Base-by-base conservation (phyloP, 2,329 filamentous ascomycete species). In the Chaetomiaceae sp. region DNA sequence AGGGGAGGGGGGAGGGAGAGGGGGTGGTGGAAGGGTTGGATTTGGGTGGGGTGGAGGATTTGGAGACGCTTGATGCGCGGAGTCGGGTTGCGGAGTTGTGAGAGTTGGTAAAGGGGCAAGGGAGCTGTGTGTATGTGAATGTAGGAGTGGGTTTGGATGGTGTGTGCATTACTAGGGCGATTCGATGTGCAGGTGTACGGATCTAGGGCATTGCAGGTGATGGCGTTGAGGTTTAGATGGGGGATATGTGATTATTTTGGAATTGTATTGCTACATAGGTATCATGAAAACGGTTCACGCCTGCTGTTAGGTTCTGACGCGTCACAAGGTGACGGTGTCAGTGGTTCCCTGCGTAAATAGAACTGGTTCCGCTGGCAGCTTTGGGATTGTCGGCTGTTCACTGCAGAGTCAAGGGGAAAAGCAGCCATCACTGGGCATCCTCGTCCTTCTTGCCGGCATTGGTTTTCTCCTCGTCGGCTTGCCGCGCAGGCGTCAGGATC, bases 401-500 rank as follows among this genome's bases (percentile, higher is more conserved):
- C n/a, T n/a, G n/a, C n/a, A n/a, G n/a, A n/a, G n/a, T n/a, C n/a
- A n/a, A n/a, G n/a, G 20, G 35, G 24, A 14, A 37, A 12, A 15
- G 19, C 26, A 17, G 18, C 46, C 48, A 45, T 38, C 40, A 41
- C 6, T 33, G 8, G 18, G n/a, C n/a, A n/a, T 40, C 20, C 19
- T 26, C 36, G 17, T 49, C 30, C 29, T 46, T 47, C 14, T 42
- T 42, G 22, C 43, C 22, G n/a, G 43, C 18, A 10, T 44, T 42
- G 2, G n/a, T 33, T 19, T 35, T 46, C 29, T 39, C 30, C 27
- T 52, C 30, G 36, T 38, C 41, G 7, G 39, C 36, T 45, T 48
- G 29, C 24, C 53, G 52, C 38, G 66, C 58, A 0, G 5, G 22
- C 22, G 67, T 65, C 34, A 97, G 64, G 46, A 97, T 96, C 65